A percentile compares a stretch with the other conserved stretches of the same genome.
These are phyloP conservation scores for Mycena galopus DNA, from an alignment of 768 basidiomycete genomes.

Conservation along the genomic window DNA sequence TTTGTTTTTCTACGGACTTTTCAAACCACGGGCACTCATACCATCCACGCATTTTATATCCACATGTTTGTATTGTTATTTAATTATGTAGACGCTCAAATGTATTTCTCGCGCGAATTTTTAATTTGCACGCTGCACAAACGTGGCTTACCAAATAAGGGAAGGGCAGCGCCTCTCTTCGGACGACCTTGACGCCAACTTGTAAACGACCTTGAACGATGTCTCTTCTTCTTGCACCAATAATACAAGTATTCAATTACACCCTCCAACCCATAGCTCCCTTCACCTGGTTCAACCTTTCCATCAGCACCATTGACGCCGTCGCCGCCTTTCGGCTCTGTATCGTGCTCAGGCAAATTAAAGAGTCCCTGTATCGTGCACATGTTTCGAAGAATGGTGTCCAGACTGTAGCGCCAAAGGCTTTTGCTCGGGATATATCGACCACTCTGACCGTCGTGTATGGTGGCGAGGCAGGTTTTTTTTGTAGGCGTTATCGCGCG, in stretches of 20 bases:
- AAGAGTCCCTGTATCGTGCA: conserved; percentile 60
- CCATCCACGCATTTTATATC: background rate
- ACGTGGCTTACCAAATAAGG: background rate
- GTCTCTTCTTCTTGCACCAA: conserved; percentile 49
- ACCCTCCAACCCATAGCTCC: conserved; percentile 71
- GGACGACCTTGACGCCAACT: conserved; percentile 13
- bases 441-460: conserved; percentile 79
- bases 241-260: conserved; percentile 66
- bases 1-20: background rate
- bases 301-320: conserved; percentile 74
- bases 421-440: conserved; percentile 68
- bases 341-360: conserved; percentile 74
- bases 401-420: conserved; percentile 58
- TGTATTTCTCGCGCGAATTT: background rate
- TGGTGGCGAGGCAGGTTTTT: conserved; percentile 68
- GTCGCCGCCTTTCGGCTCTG: conserved; percentile 79
- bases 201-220: conserved; percentile 37
- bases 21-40: background rate
- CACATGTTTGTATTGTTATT: background rate
- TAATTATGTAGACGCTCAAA: background rate
- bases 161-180: background rate
- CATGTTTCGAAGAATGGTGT: conserved; percentile 57
- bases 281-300: conserved; percentile 74
- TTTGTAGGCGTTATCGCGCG: background rate
- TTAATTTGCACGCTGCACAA: background rate